Evolutionary conservation across 768 basidiomycete genomes (phyloP).

Genomic region (Lentinula detonsa): DNA sequence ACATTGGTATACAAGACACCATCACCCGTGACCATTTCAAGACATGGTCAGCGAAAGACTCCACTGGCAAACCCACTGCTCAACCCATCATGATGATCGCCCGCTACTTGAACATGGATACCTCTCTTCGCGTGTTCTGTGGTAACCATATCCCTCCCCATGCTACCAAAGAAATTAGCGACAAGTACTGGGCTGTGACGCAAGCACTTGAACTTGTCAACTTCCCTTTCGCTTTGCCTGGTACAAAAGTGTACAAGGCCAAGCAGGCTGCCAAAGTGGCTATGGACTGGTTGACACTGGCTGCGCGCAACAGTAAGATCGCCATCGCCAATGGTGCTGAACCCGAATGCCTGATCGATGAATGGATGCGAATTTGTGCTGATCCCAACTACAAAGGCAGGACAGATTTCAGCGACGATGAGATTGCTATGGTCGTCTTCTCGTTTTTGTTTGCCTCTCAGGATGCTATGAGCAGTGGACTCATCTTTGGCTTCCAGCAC

Average conservation of each 20-base stretch:
- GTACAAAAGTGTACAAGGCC: constrained; percentile 94
- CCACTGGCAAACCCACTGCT: constrained; percentile 19
- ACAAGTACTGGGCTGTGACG: constrained; percentile 96
- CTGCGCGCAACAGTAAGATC: constrained; percentile 74
- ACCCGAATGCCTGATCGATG: constrained; percentile 87
- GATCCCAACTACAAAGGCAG: constrained; percentile 70
- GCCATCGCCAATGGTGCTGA: constrained; percentile 76
- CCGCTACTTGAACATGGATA: constrained; percentile 95
- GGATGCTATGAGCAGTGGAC: constrained; percentile 96
- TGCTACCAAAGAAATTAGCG: constrained; percentile 74
- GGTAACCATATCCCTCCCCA: constrained; percentile 83
- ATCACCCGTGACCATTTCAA: constrained; percentile 74
- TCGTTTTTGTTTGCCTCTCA: constrained; percentile 96
- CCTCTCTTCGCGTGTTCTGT: constrained; percentile 93
- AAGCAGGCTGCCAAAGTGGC: constrained; percentile 87
- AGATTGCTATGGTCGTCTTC: constrained; percentile 96
- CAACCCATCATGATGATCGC: constrained; percentile 84
- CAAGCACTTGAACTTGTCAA: constrained; percentile 96
- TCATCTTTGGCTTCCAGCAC: constrained; percentile 96
- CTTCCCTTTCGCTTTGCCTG: constrained; percentile 92
- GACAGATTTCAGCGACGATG: constrained; percentile 83
- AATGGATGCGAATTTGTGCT: constrained; percentile 76
- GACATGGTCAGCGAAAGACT: constrained; percentile 52
- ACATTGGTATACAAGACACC: constrained; percentile 76
- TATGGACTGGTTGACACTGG: constrained; percentile 72